Base-by-base conservation (phyloP, 306 rosid genomes). In the Rubus parviflorus region DNA sequence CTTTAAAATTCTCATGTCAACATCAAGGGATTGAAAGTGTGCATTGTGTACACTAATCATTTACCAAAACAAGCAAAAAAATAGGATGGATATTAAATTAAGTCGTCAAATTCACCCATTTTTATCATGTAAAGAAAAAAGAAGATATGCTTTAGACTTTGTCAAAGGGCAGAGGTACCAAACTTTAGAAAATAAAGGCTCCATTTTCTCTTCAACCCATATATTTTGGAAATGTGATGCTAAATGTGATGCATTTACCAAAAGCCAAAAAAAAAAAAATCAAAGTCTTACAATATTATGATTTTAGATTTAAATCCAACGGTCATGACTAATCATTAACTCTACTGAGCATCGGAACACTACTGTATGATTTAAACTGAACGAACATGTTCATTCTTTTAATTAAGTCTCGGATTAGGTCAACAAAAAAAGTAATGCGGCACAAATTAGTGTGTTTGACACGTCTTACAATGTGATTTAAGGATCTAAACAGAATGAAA, bases 1-100 rank as follows among this genome's bases (percentile, higher is more conserved):
- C 74, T 73, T 57, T 66, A 56, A 1, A 45, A 54, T 40, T 57
- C 15, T 7, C 13, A 15, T 45, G 60, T 73, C 78, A 73, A 79
- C 53, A 52, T 79, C 82, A 79, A 41, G 20, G 67, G 15, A 13
- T 15, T 22, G 62, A 12, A 68, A 60, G 54, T 25, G 19, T 23
- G 22, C 49, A 62, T 62, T 62, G 20, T 30, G 8, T 8, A 40
- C 46, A 65, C 25, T 40, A 40, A 40, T 40, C 25, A 40, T 38
- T 40, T 65, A 46, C 30, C 65, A 2, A 54, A 1, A 57, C 14
- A 10, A n/a, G n/a, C n/a, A n/a, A n/a, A 41, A 16, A 35, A 3
- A 48, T 22, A 48, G 16, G 35, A 1, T 8, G 0, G 16, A 72
- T 52, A 71, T 13, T 15, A 48, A 75, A 38, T 19, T 4, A 30